Evolutionary conservation across 495 filamentous ascomycete genomes (phyloP), one percentile per base, ranked within the genome.

Genomic region (Aspergillus taichungensis): DNA sequence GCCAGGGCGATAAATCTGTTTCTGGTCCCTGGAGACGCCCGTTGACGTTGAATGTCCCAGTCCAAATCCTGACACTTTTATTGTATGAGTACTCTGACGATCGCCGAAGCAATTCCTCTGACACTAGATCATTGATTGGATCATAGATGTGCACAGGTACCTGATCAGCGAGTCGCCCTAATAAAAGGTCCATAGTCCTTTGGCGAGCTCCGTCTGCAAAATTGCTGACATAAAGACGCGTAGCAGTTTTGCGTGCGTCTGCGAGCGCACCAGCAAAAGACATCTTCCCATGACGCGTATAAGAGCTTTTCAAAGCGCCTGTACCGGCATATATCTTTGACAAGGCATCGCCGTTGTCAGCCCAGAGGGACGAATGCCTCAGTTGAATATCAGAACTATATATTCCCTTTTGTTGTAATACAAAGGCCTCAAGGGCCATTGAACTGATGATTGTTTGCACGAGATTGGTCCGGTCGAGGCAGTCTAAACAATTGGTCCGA

Each of bases 281-380:
- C 88, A 94, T 95, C 64, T 96, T 98, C 24, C 92, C 92, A 57
- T 84, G 81, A 36, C 92, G 75, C n/a, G 92, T 98, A 53, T 94
- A 98, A 0, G 91, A 96, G 8, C 87, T 88, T 55, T 95, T 96
- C 33, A 98, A 68, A 40, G 92, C 92, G 1, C 94, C 92, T 7
- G 92, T 98, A 30, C 92, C 92, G 7, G 92, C 94, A 62, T 98
- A 98, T 13, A 96, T 97, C 56, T 87, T 86, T 1, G 89, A 95
- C 18, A 98, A 67, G 10, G 88, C 81, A 71, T 98, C 92, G 28
- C 92, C 92, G 68, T 96, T 96, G 61, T 98, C 92, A n/a, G 92
- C 92, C 92, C 92, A 98, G 2, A 98, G 71, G 46, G 76, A 88
- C 28, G 87, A 88, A 65, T 98, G 92, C 30, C 88, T 73, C 61